Evolutionary conservation across 495 filamentous ascomycete genomes (phyloP), one percentile per base, ranked within the genome.

Genomic region (Neurospora cerealis): DNA sequence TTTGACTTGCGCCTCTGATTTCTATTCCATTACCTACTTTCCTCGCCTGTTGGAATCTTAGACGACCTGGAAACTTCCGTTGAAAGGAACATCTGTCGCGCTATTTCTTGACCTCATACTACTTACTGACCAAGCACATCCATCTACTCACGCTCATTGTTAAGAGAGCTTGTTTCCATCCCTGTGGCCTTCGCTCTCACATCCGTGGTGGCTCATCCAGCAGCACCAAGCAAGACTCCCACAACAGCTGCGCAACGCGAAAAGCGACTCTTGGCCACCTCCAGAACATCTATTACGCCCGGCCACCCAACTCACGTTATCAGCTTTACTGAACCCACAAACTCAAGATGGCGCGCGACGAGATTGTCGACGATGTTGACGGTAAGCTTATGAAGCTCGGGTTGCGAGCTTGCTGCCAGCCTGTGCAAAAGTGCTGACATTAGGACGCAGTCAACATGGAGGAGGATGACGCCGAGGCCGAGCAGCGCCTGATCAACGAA

Each of bases 401-500:
- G 15, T 9, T 66, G 54, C 54, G 54, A 62, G 21, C 32, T 41
- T 69, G n/a, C 39, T 15, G 19, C 21, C 70, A 19, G 69, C 41
- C 40, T 70, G 19, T 28, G 19, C 41, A 69, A 40, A 72, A 37
- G 15, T 41, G 36, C 74, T 46, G 41, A 44, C 69, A 39, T 36
- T 9, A 66, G 54, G 28, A 36, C 40, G 28, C 78, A 88, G 86
- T 85, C 83, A 87, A 82, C 71, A 86, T 82, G 80, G 84, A 90
- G 73, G 87, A 89, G 75, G 91, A 93, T 71, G 92, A 94, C 74
- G 87, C 89, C 78, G 89, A 90, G 39, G 88, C 82, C 72, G 85
- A 87, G 77, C 85, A 97, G 79, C 93, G 96, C 82, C 90, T 96
- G 69, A 92, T 98, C 82, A 99, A 99, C 76, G 96, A 99, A 86